Base-by-base conservation (phyloP, 345 rosid genomes). In the Melaleuca quinquenervia region DNA sequence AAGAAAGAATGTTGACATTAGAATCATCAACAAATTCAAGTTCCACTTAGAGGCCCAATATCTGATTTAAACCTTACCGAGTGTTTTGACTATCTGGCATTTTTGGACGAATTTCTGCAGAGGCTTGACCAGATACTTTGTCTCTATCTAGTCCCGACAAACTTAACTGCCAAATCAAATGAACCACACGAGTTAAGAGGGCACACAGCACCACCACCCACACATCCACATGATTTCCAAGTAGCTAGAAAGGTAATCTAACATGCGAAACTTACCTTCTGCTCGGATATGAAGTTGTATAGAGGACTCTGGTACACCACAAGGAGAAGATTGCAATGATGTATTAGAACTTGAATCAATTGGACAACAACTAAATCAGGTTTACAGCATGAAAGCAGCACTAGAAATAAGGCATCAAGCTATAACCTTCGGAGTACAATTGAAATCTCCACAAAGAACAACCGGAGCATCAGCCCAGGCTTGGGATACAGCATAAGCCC, bases 391-490 rank as follows among this genome's bases (percentile, higher is more conserved):
- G 84, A 54, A 82, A 50, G 52, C 83, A 60, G 48, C 53, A 45
- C 29, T 21, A n/a, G 76, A 82, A 80, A 13, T 82, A 55, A 84
- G 56, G 60, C 16, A 83, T 58, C 48, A 88, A 84, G 83, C 52
- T 55, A 84, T n/a, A 41, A 95, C 99, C 98, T 94, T 94, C 27
- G 98, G 99, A 64, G 98, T 97, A 87, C 96, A 95, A 87, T 97
- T 97, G 88, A 96, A 95, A 89, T 97, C 99, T 83, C 98, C 98
- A 91, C 99, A 96, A 82, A 97, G 91, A 92, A 97, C 95, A 89
- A 96, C 92, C 82, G 98, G 98, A 27, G 98, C 95, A 94, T 92
- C 90, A 87, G 94, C 90, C 99, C 98, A 97, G 62, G 87, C 85
- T 90, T 90, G 92, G 49, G 99, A 95, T 87, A 94, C 95, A 82